Evolutionary conservation across 176 grass and related monocot genomes (phyloP).

Genomic region (Cymbopogon citratus): DNA sequence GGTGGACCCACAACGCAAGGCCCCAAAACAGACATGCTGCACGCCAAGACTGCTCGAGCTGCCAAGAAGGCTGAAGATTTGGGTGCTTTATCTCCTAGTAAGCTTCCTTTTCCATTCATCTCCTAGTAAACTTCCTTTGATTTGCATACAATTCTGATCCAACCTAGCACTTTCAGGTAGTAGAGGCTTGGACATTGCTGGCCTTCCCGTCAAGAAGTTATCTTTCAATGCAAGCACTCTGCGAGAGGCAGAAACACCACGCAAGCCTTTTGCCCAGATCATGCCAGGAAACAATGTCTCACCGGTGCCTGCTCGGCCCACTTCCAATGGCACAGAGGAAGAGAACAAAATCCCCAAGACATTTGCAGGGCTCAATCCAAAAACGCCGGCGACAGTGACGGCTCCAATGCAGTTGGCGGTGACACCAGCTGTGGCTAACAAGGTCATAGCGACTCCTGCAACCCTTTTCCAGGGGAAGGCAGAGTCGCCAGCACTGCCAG

Average conservation of each 20-base stretch:
- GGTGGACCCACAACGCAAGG: constrained; percentile 60
- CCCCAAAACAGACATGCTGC: constrained; percentile 42
- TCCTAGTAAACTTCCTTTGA: background rate
- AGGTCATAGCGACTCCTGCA: constrained; percentile 16
- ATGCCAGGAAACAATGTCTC: constrained; percentile 32
- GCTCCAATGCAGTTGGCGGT: constrained; percentile 58
- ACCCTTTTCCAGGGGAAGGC: constrained; percentile 37
- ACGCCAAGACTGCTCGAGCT: constrained; percentile 46
- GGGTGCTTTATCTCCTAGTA: constrained; percentile 59
- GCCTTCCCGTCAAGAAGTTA: constrained; percentile 64
- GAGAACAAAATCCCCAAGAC: constrained; percentile 53
- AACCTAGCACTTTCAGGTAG: constrained; percentile 34
- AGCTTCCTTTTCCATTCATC: constrained; percentile 5
- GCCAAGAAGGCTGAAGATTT: constrained; percentile 57
- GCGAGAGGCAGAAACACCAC: constrained; percentile 48
- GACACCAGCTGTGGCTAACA: constrained; percentile 37
- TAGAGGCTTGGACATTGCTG: constrained; percentile 51
- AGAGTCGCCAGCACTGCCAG: background rate
- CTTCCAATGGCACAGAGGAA: constrained; percentile 13
- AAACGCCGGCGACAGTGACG: constrained; percentile 38
- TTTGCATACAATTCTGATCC: constrained; percentile 4
- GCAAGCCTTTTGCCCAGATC: constrained; percentile 72
- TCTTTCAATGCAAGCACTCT: constrained; percentile 44
- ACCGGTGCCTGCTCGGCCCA: constrained; percentile 22
- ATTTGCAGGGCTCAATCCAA: constrained; percentile 26